Base-by-base conservation (phyloP, 164 flowering plant genomes). In the Cinnamomum chago region DNA sequence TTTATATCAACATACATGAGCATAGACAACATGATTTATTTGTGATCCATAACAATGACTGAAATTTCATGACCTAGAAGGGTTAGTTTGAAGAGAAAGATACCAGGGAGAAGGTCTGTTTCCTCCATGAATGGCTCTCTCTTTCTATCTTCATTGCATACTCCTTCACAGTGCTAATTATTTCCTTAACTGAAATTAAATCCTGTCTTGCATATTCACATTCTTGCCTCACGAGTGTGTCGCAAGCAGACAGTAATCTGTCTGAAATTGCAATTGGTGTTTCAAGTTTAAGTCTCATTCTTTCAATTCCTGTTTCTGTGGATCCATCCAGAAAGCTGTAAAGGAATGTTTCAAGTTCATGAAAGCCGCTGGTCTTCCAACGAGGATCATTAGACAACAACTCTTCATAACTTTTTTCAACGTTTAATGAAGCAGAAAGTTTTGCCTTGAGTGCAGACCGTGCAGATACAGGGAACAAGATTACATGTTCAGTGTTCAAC, bases 251-350 rank as follows among this genome's bases (percentile, higher is more conserved):
- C 72, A 95, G 84, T 33, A 95, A 73, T 67, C 89, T 85, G 35
- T 92, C 95, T 14, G 99, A 94, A 81, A 95, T 93, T 75, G 79
- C 77, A 69, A 93, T 77, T 23, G 98, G 99, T 65, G 99, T 95
- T 84, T 84, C 93, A 73, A 95, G 92, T 86, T 95, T 95, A 73
- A 95, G 94, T 78, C 83, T 89, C 81, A 95, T 88, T 81, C 99
- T 90, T 75, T 95, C 96, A 82, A 79, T 80, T 72, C 99, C 99
- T 28, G 84, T 80, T 80, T 76, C 81, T 27, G 96, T 85, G 78
- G 97, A 87, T 27, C 89, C 86, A 87, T 95, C 99, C 76, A 95
- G 74, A 76, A 95, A 92, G 76, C 96, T 91, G 58, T 86, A 90
- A 77, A 95, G 81, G 79, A 85, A 95, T 55, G 82, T 81, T 75